A percentile compares a stretch with the other conserved stretches of the same genome.
These are phyloP conservation scores for Sclerotinia nivalis DNA, from an alignment of 2,329 filamentous ascomycete genomes.

Conservation along the genomic window DNA sequence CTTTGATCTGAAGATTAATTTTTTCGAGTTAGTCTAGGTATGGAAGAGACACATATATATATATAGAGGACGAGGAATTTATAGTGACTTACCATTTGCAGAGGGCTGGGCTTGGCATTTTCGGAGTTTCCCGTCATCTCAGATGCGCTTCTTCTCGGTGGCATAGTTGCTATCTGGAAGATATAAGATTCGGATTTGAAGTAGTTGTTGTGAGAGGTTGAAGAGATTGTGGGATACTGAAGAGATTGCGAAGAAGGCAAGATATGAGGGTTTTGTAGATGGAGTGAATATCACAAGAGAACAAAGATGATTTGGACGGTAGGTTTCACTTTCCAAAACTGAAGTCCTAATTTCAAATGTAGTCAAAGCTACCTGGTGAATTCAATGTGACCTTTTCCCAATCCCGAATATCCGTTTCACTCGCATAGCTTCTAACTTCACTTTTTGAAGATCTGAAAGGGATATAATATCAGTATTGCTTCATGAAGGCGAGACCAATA, in stretches of 20 bases:
- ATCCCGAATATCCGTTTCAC: background rate
- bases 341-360: background rate
- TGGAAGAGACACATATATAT: background rate
- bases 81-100: background rate
- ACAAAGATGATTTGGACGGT: no score
- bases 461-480: no score
- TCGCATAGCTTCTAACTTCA: background rate
- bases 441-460: background rate
- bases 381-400: no score
- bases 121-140: background rate
- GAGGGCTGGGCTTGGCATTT: background rate
- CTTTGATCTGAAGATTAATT: background rate
- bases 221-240: background rate
- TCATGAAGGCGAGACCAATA: no score
- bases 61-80: background rate
- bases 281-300: background rate
- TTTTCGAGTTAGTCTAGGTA: background rate
- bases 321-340: background rate
- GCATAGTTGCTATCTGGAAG: background rate
- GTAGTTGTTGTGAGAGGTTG: background rate
- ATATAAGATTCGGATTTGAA: background rate
- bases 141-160: background rate
- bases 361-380: background rate
- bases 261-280: background rate
- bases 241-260: background rate